Conservation (phyloP, 2,329 filamentous ascomycete species). For the Phyllosticta paracitricarpa region DNA sequence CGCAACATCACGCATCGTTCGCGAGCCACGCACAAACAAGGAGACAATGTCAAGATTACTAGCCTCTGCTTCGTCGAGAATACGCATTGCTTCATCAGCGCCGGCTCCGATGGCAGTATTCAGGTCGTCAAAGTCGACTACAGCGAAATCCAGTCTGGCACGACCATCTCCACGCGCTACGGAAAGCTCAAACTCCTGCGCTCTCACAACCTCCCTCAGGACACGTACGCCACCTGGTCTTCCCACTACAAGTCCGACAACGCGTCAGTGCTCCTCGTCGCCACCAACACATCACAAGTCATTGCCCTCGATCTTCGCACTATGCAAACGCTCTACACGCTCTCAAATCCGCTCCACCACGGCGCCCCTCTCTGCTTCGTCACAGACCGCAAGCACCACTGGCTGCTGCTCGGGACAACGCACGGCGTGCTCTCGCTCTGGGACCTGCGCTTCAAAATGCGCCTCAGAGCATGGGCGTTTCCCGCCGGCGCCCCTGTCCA, state of each 20-base stretch:
- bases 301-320: slow-evolving; percentile 77
- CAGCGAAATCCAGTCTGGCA: slow-evolving; percentile 44
- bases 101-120: slow-evolving; percentile 79
- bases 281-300: slow-evolving; percentile 76
- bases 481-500: slow-evolving; percentile 72
- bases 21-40: slow-evolving; percentile 71
- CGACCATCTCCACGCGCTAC: slow-evolving; percentile 48
- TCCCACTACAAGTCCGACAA: slow-evolving; percentile 82
- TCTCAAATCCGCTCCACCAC: slow-evolving; percentile 85
- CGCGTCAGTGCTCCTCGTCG: slow-evolving; percentile 72
- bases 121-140: slow-evolving; percentile 80
- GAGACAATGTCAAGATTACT: slow-evolving; percentile 58
- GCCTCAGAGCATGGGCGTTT: slow-evolving; percentile 80
- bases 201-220: slow-evolving; percentile 59
- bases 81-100: slow-evolving; percentile 87
- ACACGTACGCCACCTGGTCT: slow-evolving; percentile 77
- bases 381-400: slow-evolving; percentile 74
- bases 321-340: slow-evolving; percentile 70
- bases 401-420: slow-evolving; percentile 83
- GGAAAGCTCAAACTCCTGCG: slow-evolving; percentile 67
- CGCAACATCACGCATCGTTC: slow-evolving; percentile 83
- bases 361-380: slow-evolving; percentile 88
- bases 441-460: slow-evolving; percentile 90
- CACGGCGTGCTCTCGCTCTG: slow-evolving; percentile 89
- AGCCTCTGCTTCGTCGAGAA: slow-evolving; percentile 86